Evolutionary conservation across 768 basidiomycete genomes (phyloP), one percentile per base, ranked within the genome.

Genomic region (Phlebiopsis flavidoalba): DNA sequence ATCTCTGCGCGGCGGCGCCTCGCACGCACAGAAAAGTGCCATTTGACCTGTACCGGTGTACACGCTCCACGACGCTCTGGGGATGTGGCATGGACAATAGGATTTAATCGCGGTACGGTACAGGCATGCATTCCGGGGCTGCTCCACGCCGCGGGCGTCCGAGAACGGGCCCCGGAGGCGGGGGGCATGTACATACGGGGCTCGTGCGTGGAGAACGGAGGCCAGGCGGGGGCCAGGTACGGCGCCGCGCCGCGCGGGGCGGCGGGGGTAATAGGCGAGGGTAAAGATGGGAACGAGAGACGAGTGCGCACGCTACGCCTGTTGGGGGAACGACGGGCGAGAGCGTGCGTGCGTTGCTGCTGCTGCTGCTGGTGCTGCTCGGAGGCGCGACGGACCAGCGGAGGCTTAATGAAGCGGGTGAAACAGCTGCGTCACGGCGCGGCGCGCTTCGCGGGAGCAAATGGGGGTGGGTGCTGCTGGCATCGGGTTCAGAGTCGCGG

Each of bases 391-490:
- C 54, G 36, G 54, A 40, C 35, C 36, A 15, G 31, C 59, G 52
- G 52, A 46, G 40, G 21, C 22, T 60, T 54, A 60, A 60, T 60
- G 59, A 60, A 60, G 45, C 59, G 60, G 60, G 35, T 55, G 60
- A 61, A 61, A 57, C 60, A 52, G 36, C n/a, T n/a, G n/a, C n/a
- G n/a, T n/a, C n/a, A 31, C 36, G n/a, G 53, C 11, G 40, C n/a
- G 35, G 50, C 48, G 59, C 59, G 59, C 59, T 60, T 60, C 59
- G 59, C 59, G 59, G 59, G 53, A 60, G 59, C 52, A 60, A 60
- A 60, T 51, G 45, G 31, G 52, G 31, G 26, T 31, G 26, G 33
- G 49, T n/a, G n/a, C n/a, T n/a, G n/a, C n/a, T n/a, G 26, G 54
- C 54, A 55, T 55, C 54, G 36, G 37, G 54, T 55, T 55, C 37